These are phyloP conservation scores for Blastocladiella emersonii DNA, from an alignment of 371 early-diverging fungal species.

Conservation along the genomic window DNA sequence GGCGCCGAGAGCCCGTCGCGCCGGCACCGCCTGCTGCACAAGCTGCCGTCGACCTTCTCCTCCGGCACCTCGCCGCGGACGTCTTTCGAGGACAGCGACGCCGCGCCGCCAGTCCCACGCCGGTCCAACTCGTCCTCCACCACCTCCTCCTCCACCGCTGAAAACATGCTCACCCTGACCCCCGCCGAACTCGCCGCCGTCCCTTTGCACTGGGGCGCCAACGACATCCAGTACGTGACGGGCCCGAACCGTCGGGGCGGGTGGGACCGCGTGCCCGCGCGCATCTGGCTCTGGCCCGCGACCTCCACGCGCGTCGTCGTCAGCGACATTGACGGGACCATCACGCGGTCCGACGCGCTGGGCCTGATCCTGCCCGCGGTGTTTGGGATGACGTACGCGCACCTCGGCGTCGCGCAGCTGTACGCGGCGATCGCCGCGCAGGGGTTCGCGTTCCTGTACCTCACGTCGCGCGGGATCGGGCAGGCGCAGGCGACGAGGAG, in stretches of 20 bases:
- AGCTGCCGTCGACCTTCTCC: too few relatives aligned
- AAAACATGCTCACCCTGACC: not conserved
- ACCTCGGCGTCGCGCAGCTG: constrained; percentile 87
- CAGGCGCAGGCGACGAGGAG: constrained; percentile 37
- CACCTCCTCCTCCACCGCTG: not conserved
- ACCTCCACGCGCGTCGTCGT: constrained; percentile 75
- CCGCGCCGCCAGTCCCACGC: too few relatives aligned
- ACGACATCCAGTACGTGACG: not conserved
- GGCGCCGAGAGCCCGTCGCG: too few relatives aligned
- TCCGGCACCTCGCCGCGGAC: too few relatives aligned
- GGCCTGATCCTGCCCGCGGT: constrained; percentile 88
- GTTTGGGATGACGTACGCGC: constrained; percentile 98
- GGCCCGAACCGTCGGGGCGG: not conserved
- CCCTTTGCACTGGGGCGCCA: not conserved
- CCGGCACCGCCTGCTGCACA: too few relatives aligned
- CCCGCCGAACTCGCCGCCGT: not conserved
- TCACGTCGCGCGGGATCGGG: constrained; percentile 93
- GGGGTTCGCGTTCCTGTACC: constrained; percentile 91
- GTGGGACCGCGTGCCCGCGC: constrained; percentile 26
- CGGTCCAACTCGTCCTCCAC: too few relatives aligned
- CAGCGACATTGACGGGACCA: constrained; percentile 98
- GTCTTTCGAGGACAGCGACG: too few relatives aligned
- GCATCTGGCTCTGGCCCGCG: not conserved
- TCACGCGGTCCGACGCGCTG: constrained; percentile 94
- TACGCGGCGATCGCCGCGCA: constrained; percentile 87